A percentile compares a stretch with the other conserved stretches of the same genome.
Evolutionary conservation across 257 asterid genomes (phyloP).

Genomic region (Fraxinus americana): DNA sequence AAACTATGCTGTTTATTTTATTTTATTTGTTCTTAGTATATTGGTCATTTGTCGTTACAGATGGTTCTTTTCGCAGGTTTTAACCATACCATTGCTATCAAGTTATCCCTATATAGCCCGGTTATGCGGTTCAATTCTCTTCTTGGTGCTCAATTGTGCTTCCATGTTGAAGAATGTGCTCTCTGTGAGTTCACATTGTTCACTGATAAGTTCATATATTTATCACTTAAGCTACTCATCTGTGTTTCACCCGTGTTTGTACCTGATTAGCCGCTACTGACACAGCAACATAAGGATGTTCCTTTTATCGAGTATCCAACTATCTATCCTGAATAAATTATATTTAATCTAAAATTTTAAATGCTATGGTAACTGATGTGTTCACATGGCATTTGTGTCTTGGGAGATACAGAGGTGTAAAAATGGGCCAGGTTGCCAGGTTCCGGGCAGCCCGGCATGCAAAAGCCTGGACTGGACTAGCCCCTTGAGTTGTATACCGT

Average conservation of each 20-base stretch:
- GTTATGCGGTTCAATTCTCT: constrained; percentile 57
- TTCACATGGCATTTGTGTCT: neutral
- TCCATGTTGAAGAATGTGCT: constrained; percentile 69
- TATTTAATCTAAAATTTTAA: neutral
- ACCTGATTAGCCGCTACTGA: neutral
- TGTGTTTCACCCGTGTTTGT: neutral
- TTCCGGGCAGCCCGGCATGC: neutral
- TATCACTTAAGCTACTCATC: neutral
- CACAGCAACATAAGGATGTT: neutral
- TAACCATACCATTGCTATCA: constrained; percentile 64
- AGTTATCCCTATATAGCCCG: constrained; percentile 69
- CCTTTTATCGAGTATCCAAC: neutral
- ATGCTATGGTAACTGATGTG: neutral
- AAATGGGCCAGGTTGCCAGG: neutral
- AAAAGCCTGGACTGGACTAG: neutral
- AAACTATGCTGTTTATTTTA: constrained; percentile 8
- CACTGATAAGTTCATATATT: neutral
- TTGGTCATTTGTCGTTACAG: neutral
- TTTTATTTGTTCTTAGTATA: neutral
- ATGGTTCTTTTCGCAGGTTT: constrained; percentile 42
- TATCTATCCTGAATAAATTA: neutral
- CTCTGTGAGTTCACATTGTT: constrained; percentile 52
- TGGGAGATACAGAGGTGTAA: neutral
- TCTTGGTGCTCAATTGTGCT: constrained; percentile 57
- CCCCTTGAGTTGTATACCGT: neutral